Evolutionary conservation across 164 flowering plant genomes (phyloP), one percentile per base, ranked within the genome.

Genomic region (Vitis rotundifolia): DNA sequence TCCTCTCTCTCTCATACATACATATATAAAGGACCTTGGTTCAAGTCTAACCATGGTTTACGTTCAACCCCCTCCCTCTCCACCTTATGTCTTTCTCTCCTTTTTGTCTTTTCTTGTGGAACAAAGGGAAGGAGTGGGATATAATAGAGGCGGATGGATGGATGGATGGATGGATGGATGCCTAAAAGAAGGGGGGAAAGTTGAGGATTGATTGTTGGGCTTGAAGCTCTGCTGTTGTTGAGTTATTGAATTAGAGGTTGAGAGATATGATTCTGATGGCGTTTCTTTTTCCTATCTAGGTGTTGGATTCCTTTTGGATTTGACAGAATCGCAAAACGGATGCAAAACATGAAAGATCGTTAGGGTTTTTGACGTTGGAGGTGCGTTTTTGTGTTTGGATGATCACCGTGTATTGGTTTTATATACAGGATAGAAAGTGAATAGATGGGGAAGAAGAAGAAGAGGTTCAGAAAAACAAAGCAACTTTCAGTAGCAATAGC

Each of bases 401-500:
- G 51, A 65, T 65, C 31, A 65, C 14, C 44, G 16, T 7, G 18
- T 28, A 49, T 52, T 63, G 50, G 16, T 19, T 4, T n/a, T 1
- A 18, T 4, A 49, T n/a, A 26, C 5, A 22, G 1, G 5, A 61
- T 52, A 59, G 31, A 49, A 56, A 18, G 15, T 16, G 18, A 37
- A 47, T 58, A 48, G 54, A 82, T 79, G 88, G 85, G 82, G 0
- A 76, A 73, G 78, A 81, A 72, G 83, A 79, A 75, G 70, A 64
- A 26, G 50, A 55, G 9, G 66, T 71, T 48, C 76, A 71, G 57
- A 76, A 76, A 37, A 50, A 80, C 83, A 0, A 78, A 84, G 81
- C 79, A 80, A 66, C 69, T 75, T 2, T 59, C 83, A 47, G 79
- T 70, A 15, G 85, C 81, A 44, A 79, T 77, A 65, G 81, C 75